Percentiles rank a stretch among this genome's conserved stretches.
These are phyloP conservation scores for Pelomyxa schiedti DNA, from an alignment of 78 protist species.

Conservation along the genomic window DNA sequence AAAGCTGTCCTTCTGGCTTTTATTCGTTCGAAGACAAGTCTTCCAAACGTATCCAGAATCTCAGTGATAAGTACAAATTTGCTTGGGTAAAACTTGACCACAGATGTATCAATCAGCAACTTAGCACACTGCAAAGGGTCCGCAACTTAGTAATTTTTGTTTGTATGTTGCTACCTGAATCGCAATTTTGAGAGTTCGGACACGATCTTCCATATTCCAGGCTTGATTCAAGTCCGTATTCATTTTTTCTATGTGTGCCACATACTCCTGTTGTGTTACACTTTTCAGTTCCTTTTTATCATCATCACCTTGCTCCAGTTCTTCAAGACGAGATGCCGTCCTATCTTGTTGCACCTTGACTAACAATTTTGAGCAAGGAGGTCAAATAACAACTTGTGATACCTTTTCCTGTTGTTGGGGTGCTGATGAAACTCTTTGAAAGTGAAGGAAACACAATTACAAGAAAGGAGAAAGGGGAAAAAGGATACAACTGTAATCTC, in stretches of 20 bases:
- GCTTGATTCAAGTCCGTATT: conserved; percentile 47
- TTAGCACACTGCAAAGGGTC: conserved; percentile 43
- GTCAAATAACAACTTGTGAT: conserved; percentile 34
- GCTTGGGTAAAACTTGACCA: conserved; percentile 74
- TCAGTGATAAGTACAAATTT: conserved; percentile 77
- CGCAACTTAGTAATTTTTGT: neutral
- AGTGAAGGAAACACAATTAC: neutral
- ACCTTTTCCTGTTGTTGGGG: conserved; percentile 16
- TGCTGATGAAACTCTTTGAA: neutral
- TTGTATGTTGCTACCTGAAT: conserved; percentile 38
- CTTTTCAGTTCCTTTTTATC: conserved; percentile 19
- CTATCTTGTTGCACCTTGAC: neutral
- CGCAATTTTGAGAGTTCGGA: conserved; percentile 67
- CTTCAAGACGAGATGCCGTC: conserved; percentile 15
- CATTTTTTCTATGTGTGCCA: conserved; percentile 52
- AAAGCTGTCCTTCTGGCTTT: neutral
- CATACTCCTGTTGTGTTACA: conserved; percentile 43
- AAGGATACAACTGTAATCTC: conserved; percentile 29
- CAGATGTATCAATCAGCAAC: conserved; percentile 37
- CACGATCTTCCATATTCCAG: conserved; percentile 65
- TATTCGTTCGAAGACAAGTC: conserved; percentile 65
- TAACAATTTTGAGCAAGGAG: conserved; percentile 31
- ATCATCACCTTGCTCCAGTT: conserved; percentile 26
- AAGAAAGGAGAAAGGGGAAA: neutral
- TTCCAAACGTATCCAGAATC: conserved; percentile 85